Evolutionary conservation across 2,329 filamentous ascomycete genomes (phyloP).

Genomic region (Aspergillus sp.): DNA sequence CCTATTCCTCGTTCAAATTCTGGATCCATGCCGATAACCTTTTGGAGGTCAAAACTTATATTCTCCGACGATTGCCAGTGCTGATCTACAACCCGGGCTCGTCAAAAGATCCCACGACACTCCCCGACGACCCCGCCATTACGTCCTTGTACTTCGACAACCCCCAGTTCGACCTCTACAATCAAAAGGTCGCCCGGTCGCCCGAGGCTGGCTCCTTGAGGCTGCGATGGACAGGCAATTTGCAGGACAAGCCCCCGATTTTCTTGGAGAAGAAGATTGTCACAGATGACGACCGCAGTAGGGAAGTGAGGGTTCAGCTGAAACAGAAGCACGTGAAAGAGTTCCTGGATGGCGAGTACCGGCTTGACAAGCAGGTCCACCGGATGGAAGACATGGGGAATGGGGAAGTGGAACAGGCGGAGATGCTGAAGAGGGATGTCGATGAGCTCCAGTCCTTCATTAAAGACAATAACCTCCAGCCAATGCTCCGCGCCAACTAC

Average conservation of each 20-base stretch:
- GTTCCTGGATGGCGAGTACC: slow-evolving; percentile 83
- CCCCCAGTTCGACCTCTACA: slow-evolving; percentile 79
- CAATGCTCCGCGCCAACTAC: slow-evolving; percentile 88
- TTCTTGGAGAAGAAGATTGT: slow-evolving; percentile 87
- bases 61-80: slow-evolving; percentile 84
- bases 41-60: slow-evolving; percentile 93
- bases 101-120: slow-evolving; percentile 76
- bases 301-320: slow-evolving; percentile 77
- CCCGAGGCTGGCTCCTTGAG: slow-evolving; percentile 78
- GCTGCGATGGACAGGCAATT: slow-evolving; percentile 86
- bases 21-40: slow-evolving; percentile 97
- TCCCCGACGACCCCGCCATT: slow-evolving; percentile 78
- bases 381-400: slow-evolving; percentile 79
- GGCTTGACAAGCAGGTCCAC: slow-evolving; percentile 84
- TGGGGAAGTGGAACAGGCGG: slow-evolving; percentile 63
- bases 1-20: slow-evolving; percentile 87
- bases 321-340: slow-evolving; percentile 92
- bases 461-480: slow-evolving; percentile 72
- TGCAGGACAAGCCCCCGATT: slow-evolving; percentile 76
- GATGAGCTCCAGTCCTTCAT: slow-evolving; percentile 78
- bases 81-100: slow-evolving; percentile 88
- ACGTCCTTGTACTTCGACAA: slow-evolving; percentile 97
- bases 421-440: slow-evolving; percentile 69
- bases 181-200: slow-evolving; percentile 74
- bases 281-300: slow-evolving; percentile 70